Evolutionary conservation across 164 flowering plant genomes (phyloP).

Genomic region (Dillenia suffruticosa): DNA sequence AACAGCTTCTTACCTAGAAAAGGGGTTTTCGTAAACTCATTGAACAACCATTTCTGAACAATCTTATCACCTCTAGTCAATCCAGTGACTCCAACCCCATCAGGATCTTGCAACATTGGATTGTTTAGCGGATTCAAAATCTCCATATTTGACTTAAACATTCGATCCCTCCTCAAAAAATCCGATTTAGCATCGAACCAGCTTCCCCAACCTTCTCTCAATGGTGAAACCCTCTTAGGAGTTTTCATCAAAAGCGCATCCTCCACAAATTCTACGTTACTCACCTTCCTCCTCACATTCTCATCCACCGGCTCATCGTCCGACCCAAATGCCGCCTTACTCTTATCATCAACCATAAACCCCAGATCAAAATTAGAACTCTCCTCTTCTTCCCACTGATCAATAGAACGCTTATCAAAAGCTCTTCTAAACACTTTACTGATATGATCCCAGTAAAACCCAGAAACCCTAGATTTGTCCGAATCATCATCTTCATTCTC

Average conservation of each 20-base stretch:
- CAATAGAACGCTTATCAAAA: slow-evolving; percentile 48
- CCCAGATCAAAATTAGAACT: slow-evolving; percentile 13
- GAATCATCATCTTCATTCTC: slow-evolving; percentile 25
- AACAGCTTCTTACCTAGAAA: slow-evolving; percentile 40
- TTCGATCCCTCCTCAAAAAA: slow-evolving; percentile 71
- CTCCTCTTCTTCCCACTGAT: slow-evolving; percentile 56
- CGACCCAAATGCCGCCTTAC: slow-evolving; percentile 53
- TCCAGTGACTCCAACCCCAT: slow-evolving; percentile 57
- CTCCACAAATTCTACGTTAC: slow-evolving; percentile 50
- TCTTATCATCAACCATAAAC: slow-evolving; percentile 19
- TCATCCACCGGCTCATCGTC: slow-evolving; percentile 85
- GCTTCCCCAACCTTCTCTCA: slow-evolving; percentile 90
- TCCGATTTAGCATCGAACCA: slow-evolving; percentile 93
- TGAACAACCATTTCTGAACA: slow-evolving; percentile 47
- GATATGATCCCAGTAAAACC: slow-evolving; percentile 62
- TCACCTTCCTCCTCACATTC: slow-evolving; percentile 49
- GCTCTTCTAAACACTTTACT: slow-evolving; percentile 49
- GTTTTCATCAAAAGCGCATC: slow-evolving; percentile 76
- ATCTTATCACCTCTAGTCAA: slow-evolving; percentile 75
- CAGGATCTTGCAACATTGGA: slow-evolving; percentile 90
- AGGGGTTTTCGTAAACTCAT: slow-evolving; percentile 47
- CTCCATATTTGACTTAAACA: slow-evolving; percentile 86
- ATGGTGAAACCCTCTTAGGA: slow-evolving; percentile 31
- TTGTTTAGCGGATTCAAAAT: slow-evolving; percentile 75
- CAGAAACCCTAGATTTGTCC: slow-evolving; percentile 20